Evolutionary conservation across 495 filamentous ascomycete genomes (phyloP).

Genomic region (Choiromyces venosus): DNA sequence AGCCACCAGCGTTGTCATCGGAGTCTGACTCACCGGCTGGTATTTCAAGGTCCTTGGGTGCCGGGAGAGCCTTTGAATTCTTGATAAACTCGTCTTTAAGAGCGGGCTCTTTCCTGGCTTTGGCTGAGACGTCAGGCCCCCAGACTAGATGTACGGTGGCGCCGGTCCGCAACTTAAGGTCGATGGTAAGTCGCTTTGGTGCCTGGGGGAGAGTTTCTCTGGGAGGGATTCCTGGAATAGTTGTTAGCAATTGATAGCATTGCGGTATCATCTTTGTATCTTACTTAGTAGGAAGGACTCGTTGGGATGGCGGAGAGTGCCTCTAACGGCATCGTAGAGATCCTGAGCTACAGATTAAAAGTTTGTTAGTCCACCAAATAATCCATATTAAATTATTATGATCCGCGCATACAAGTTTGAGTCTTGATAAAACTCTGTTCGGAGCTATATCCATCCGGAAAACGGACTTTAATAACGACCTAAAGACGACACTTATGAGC

Average conservation of each 20-base stretch:
- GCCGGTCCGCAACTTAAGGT: conserved; percentile 61
- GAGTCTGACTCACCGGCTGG: conserved; percentile 44
- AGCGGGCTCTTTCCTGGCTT: conserved; percentile 49
- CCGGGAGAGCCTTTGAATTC: conserved; percentile 59
- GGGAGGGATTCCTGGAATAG: conserved; percentile 37
- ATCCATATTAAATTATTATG: conserved; percentile 49
- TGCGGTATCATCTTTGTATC: neutral
- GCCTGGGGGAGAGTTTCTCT: conserved; percentile 47
- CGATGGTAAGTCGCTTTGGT: conserved; percentile 59
- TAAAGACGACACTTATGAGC: conserved; percentile 17
- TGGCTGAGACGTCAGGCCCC: conserved; percentile 53
- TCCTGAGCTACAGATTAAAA: conserved; percentile 44
- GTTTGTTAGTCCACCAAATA: conserved; percentile 42
- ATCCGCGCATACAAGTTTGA: conserved; percentile 15
- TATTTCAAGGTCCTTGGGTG: conserved; percentile 45
- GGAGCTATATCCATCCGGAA: conserved; percentile 63
- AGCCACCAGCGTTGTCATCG: conserved; percentile 44
- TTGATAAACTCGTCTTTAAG: conserved; percentile 62
- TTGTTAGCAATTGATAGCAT: conserved; percentile 8
- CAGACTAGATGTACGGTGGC: conserved; percentile 75
- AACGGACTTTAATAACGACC: conserved; percentile 71
- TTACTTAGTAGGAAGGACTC: conserved; percentile 53
- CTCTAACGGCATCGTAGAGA: conserved; percentile 36
- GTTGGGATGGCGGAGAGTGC: conserved; percentile 42
- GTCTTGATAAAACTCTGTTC: conserved; percentile 35